A percentile compares a stretch with the other conserved stretches of the same genome.
Evolutionary conservation across 768 basidiomycete species (phyloP).

Genomic region (Calvatia gigantea): DNA sequence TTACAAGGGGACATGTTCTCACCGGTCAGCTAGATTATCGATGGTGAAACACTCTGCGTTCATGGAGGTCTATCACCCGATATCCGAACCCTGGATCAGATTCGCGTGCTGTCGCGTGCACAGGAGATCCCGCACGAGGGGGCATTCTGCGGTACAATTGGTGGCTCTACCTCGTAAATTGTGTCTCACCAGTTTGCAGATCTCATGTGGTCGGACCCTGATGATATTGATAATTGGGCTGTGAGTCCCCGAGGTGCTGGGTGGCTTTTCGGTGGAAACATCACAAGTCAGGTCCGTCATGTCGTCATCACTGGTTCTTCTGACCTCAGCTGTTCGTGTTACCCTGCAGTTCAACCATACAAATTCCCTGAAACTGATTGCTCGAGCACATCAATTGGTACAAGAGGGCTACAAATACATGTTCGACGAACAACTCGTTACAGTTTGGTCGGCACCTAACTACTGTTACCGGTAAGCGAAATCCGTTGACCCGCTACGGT

Average conservation of each 20-base stretch:
- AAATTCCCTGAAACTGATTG: slow-evolving; percentile 83
- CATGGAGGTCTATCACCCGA: slow-evolving; percentile 97
- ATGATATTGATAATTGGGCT: slow-evolving; percentile 94
- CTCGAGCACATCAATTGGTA: slow-evolving; percentile 94
- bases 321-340: neutral
- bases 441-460: slow-evolving; percentile 91
- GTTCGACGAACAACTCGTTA: slow-evolving; percentile 91
- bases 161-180: neutral
- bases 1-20: neutral
- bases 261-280: slow-evolving; percentile 87
- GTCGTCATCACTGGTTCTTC: neutral
- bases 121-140: slow-evolving; percentile 99
- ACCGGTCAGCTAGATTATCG: slow-evolving; percentile 72
- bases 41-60: slow-evolving; percentile 88
- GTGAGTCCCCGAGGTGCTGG: slow-evolving; percentile 96
- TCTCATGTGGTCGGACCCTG: slow-evolving; percentile 98
- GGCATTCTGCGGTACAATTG: slow-evolving; percentile 81
- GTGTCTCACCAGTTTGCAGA: slow-evolving; percentile 41
- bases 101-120: slow-evolving; percentile 88
- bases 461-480: slow-evolving; percentile 67
- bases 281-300: slow-evolving; percentile 71
- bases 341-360: slow-evolving; percentile 80
- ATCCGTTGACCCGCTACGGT: neutral
- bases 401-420: slow-evolving; percentile 96
- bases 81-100: slow-evolving; percentile 92